A percentile compares a stretch with the other conserved stretches of the same genome.
phyloP scores from a whole-genome alignment of 305 asterid genomes.

The Solanum hybrid region DNA sequence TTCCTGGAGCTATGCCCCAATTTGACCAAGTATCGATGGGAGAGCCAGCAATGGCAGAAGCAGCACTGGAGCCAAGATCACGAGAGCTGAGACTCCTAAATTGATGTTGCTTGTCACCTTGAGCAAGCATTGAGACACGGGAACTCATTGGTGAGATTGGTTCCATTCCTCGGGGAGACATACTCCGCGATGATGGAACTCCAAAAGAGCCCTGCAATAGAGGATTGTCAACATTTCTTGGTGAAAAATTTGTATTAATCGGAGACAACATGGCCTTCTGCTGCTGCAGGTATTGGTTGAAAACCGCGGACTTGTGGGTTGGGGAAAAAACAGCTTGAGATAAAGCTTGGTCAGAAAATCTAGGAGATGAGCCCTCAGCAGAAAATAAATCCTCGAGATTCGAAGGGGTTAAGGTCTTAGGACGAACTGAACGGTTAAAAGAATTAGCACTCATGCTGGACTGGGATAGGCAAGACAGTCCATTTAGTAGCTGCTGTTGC shows the following conservation, averaged over 20 bases:
- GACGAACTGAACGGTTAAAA: conserved; percentile 39
- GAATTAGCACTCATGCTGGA: conserved; percentile 32
- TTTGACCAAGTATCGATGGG: conserved; percentile 32
- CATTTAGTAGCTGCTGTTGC: conserved; percentile 35
- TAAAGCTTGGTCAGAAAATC: conserved; percentile 49
- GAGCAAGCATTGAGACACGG: conserved; percentile 41
- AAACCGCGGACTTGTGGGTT: conserved; percentile 52
- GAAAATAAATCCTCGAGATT: conserved; percentile 78
- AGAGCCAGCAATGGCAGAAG: conserved; percentile 31
- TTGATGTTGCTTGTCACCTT: conserved; percentile 50
- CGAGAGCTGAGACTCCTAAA: conserved; percentile 42
- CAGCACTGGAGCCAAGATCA: conserved; percentile 35
- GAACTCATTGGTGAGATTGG: conserved; percentile 51
- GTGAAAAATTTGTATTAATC: conserved; percentile 53
- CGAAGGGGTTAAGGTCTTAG: conserved; percentile 64
- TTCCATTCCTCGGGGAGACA: conserved; percentile 58
- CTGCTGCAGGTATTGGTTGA: conserved; percentile 57
- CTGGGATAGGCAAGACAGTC: conserved; percentile 44
- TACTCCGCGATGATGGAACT: conserved; percentile 47
- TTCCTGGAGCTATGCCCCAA: conserved; percentile 56
- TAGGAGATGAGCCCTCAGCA: conserved; percentile 62
- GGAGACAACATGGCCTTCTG: conserved; percentile 51
- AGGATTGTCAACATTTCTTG: conserved; percentile 49
- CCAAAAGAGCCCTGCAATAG: conserved; percentile 47
- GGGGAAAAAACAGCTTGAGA: conserved; percentile 62